Conservation (phyloP, 345 rosid species). For the Raphanus sativus region DNA sequence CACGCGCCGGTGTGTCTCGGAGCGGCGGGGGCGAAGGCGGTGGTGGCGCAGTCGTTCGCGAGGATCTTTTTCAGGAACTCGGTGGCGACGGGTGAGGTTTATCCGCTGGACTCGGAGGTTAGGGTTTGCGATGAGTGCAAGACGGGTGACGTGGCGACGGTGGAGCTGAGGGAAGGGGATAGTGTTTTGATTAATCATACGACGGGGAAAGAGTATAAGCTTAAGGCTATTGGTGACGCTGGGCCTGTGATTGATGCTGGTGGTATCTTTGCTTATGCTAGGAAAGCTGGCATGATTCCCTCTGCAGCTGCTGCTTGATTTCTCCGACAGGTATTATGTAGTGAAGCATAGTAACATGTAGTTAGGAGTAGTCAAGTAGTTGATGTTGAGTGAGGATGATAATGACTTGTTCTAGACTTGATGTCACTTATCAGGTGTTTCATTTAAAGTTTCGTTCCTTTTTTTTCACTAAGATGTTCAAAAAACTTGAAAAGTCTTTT, state of each 20-base stretch:
- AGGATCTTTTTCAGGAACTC: conserved; percentile 90
- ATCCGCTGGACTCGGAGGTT: conserved; percentile 72
- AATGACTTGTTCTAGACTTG: neutral
- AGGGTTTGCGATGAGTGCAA: conserved; percentile 85
- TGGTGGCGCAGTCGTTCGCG: conserved; percentile 84
- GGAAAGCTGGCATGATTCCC: conserved; percentile 81
- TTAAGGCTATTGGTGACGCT: conserved; percentile 87
- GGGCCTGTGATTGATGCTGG: conserved; percentile 90
- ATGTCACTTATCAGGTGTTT: neutral
- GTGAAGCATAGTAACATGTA: neutral
- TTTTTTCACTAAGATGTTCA: neutral
- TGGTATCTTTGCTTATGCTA: conserved; percentile 82
- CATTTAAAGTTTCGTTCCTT: neutral
- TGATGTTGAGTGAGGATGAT: neutral
- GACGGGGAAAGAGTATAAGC: conserved; percentile 71
- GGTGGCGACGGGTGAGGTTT: conserved; percentile 82
- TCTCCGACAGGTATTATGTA: neutral
- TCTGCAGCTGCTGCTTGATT: conserved; percentile 28
- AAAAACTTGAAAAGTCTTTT: no score
- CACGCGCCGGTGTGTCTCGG: conserved; percentile 95
- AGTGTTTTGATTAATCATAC: conserved; percentile 74
- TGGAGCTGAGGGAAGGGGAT: conserved; percentile 64
- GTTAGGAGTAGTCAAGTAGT: neutral
- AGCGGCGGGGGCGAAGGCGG: conserved; percentile 78
- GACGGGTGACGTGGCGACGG: conserved; percentile 77